Percentiles rank a stretch among this genome's conserved stretches.
Conservation (phyloP, 495 filamentous ascomycete genomes). For the Aspergillus cavernicola region DNA sequence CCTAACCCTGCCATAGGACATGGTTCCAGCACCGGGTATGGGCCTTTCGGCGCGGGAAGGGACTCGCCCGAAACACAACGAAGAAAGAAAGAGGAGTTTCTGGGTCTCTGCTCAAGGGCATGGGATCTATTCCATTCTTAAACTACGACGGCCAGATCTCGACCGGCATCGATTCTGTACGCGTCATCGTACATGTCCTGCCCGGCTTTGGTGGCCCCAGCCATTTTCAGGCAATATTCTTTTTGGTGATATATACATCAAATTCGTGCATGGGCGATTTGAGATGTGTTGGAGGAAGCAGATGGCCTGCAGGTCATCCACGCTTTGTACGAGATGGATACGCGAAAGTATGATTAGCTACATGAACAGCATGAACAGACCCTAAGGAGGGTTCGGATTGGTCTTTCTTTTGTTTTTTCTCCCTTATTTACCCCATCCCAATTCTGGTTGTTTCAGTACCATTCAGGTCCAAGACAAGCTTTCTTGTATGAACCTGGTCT, state of each 20-base stretch:
- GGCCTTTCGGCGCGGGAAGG: constrained; percentile 71
- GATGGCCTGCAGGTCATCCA: neutral
- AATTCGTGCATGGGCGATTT: no score
- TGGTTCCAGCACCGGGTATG: constrained; percentile 53
- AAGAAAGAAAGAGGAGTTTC: constrained; percentile 92
- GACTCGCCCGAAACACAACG: constrained; percentile 80
- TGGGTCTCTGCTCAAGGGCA: constrained; percentile 78
- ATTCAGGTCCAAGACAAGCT: constrained; percentile 2
- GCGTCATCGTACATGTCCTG: no score
- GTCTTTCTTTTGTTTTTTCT: constrained; percentile 18
- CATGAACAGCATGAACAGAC: constrained; percentile 22
- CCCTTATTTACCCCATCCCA: constrained; percentile 15
- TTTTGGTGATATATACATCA: no score
- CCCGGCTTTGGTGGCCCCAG: no score
- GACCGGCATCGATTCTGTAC: neutral
- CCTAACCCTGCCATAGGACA: constrained; percentile 68
- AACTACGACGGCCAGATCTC: constrained; percentile 13
- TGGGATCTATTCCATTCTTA: constrained; percentile 98
- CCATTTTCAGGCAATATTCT: neutral
- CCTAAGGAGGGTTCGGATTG: constrained; percentile 10
- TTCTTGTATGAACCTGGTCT: constrained; percentile 2
- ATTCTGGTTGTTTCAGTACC: constrained; percentile 14
- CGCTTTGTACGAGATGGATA: constrained; percentile 21
- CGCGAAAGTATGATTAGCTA: constrained; percentile 20
- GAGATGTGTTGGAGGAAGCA: neutral